These are phyloP conservation scores for Phialophora macrospora DNA, from an alignment of 2,329 filamentous ascomycete genomes.

Conservation along the genomic window DNA sequence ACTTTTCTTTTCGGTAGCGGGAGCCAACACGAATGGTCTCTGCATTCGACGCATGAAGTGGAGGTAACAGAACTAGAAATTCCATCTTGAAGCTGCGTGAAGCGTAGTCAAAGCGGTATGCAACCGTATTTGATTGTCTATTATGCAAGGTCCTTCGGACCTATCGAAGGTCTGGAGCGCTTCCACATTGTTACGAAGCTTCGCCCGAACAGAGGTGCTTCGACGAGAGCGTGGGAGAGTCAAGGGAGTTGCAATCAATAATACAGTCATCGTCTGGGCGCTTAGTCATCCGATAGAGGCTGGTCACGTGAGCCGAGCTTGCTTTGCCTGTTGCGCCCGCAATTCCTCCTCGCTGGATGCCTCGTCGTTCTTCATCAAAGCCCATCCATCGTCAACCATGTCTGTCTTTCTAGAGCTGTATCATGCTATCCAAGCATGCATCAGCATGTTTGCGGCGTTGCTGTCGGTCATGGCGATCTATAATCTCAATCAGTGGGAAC, in stretches of 20 bases:
- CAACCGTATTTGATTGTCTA: not conserved
- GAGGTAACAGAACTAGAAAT: not conserved
- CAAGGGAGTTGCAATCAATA: not conserved
- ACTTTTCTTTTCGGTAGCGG: not conserved
- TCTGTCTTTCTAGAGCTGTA: slow-evolving; percentile 26
- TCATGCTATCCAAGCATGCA: slow-evolving; percentile 28
- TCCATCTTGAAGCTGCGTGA: not conserved
- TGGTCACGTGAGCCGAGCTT: not conserved
- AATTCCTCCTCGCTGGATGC: not conserved
- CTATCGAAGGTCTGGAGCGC: not conserved
- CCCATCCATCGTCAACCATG: slow-evolving; percentile 19
- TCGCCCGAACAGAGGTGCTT: not conserved
- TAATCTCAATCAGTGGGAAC: slow-evolving; percentile 31
- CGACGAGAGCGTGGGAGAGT: not conserved
- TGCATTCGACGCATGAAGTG: not conserved
- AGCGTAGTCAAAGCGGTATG: not conserved
- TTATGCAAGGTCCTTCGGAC: not conserved
- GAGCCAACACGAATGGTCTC: not conserved
- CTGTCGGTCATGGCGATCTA: slow-evolving; percentile 35
- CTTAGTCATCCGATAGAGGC: not conserved
- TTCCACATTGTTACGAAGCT: not conserved
- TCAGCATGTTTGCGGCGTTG: slow-evolving; percentile 22
- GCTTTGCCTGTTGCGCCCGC: not conserved
- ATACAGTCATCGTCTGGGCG: not conserved
- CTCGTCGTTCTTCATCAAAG: slow-evolving; percentile 2